phyloP scores from a whole-genome alignment of 2,329 filamentous ascomycete species.

The Botrytis cinerea region DNA sequence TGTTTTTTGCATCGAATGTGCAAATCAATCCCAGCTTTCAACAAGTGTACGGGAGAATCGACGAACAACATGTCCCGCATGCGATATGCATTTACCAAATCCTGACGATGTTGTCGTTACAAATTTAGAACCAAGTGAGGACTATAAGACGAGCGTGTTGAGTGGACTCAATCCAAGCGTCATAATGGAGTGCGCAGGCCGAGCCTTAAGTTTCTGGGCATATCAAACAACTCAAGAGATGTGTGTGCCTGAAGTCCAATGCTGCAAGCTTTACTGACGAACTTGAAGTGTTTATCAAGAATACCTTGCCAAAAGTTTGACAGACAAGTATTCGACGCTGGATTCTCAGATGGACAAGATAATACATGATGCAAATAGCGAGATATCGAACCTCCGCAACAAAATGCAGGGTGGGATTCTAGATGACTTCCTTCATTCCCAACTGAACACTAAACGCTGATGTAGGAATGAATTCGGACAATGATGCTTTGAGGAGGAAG shows the following conservation, averaged over 20 bases:
- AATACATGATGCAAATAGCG: slow-evolving; percentile 71
- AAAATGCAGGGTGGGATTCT: slow-evolving; percentile 60
- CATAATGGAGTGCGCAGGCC: slow-evolving; percentile 83
- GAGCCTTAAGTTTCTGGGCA: slow-evolving; percentile 80
- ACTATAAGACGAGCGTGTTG: slow-evolving; percentile 85
- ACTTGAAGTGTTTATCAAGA: slow-evolving; percentile 70
- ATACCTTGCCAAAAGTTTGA: slow-evolving; percentile 68
- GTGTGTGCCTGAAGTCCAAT: slow-evolving; percentile 47
- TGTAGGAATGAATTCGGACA: slow-evolving; percentile 59
- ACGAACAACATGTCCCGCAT: slow-evolving; percentile 70
- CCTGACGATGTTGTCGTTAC: slow-evolving; percentile 74
- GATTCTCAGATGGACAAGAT: slow-evolving; percentile 70
- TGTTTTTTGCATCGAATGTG: slow-evolving; percentile 80
- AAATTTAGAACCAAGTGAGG: slow-evolving; percentile 76
- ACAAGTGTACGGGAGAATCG: slow-evolving; percentile 51
- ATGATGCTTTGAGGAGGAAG: slow-evolving; percentile 65
- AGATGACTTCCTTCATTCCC: not conserved
- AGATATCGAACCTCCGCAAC: slow-evolving; percentile 66
- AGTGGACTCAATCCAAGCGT: slow-evolving; percentile 78
- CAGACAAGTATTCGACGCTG: slow-evolving; percentile 68
- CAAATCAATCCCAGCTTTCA: slow-evolving; percentile 61
- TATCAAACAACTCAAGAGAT: slow-evolving; percentile 86
- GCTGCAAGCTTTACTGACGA: slow-evolving; percentile 36
- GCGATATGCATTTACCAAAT: slow-evolving; percentile 65
- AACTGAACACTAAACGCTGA: slow-evolving; percentile 24